phyloP scores from a whole-genome alignment of 306 rosid genomes.

The Pueraria montana region DNA sequence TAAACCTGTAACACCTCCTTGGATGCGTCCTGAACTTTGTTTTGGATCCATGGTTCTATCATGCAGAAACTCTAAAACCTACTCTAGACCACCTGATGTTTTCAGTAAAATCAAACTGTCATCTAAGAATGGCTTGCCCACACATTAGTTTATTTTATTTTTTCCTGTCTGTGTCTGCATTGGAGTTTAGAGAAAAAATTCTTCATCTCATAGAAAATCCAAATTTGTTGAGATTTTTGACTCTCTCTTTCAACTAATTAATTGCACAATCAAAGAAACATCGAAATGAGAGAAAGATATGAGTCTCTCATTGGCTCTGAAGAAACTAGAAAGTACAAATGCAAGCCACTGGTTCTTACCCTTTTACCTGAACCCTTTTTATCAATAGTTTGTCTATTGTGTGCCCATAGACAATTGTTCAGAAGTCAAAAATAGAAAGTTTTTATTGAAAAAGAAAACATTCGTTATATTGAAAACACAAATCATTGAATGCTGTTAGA shows the following conservation, averaged over 20 bases:
- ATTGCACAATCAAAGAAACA: not conserved
- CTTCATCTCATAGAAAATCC: not conserved
- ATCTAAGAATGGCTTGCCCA: not conserved
- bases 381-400: not conserved
- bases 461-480: not conserved
- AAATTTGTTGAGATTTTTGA: not conserved
- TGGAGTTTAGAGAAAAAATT: not conserved
- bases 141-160: not conserved
- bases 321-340: not conserved
- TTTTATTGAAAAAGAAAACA: not conserved
- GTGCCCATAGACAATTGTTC: not conserved
- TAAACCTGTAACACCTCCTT: constrained; percentile 18
- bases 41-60: constrained; percentile 5
- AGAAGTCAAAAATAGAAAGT: not conserved
- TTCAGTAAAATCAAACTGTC: not conserved
- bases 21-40: not conserved
- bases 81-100: not conserved
- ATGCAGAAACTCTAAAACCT: not conserved
- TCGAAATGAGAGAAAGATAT: not conserved
- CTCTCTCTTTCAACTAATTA: not conserved
- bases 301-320: not conserved
- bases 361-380: not conserved
- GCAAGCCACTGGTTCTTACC: not conserved
- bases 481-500: not conserved
- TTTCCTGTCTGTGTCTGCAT: constrained; percentile 7